Evolutionary conservation across 2,329 filamentous ascomycete genomes (phyloP).

Genomic region (Chaetomiaceae sp.): DNA sequence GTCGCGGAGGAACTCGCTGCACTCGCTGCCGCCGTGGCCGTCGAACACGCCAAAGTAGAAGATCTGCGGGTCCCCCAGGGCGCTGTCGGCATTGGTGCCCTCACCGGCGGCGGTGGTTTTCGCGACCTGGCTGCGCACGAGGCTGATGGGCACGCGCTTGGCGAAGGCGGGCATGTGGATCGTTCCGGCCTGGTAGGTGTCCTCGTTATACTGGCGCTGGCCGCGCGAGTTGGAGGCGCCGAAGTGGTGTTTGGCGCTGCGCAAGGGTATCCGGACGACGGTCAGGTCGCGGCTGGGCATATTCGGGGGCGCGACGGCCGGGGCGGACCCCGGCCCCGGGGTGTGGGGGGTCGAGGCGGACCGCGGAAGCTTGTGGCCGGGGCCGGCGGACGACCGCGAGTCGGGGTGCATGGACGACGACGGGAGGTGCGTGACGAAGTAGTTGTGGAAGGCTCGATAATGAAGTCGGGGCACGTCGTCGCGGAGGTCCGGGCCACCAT

Average conservation of each 20-base stretch:
- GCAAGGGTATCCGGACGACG: slow-evolving; percentile 88
- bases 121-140: slow-evolving; percentile 39
- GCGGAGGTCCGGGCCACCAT: slow-evolving; percentile 1
- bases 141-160: slow-evolving; percentile 65
- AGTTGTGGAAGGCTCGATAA: slow-evolving; percentile 72
- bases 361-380: slow-evolving; percentile 80
- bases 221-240: slow-evolving; percentile 74
- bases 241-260: slow-evolving; percentile 93
- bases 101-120: slow-evolving; percentile 47
- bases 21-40: slow-evolving; percentile 86
- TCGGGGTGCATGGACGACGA: slow-evolving; percentile 91
- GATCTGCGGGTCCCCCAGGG: slow-evolving; percentile 84
- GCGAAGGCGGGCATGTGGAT: slow-evolving; percentile 92
- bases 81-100: slow-evolving; percentile 65
- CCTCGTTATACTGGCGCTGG: slow-evolving; percentile 84
- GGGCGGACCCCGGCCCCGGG: slow-evolving; percentile 45
- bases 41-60: slow-evolving; percentile 98
- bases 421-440: slow-evolving; percentile 94
- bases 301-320: slow-evolving; percentile 53
- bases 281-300: slow-evolving; percentile 70
- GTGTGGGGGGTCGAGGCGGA: slow-evolving; percentile 76
- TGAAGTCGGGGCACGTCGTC: slow-evolving; percentile 10
- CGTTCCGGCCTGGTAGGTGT: slow-evolving; percentile 88
- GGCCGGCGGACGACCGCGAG: slow-evolving; percentile 55
- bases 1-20: slow-evolving; percentile 78